A percentile compares a stretch with the other conserved stretches of the same genome.
Evolutionary conservation across 192 early-diverging fungal species (phyloP).

Genomic region (Pilaira anomala): DNA sequence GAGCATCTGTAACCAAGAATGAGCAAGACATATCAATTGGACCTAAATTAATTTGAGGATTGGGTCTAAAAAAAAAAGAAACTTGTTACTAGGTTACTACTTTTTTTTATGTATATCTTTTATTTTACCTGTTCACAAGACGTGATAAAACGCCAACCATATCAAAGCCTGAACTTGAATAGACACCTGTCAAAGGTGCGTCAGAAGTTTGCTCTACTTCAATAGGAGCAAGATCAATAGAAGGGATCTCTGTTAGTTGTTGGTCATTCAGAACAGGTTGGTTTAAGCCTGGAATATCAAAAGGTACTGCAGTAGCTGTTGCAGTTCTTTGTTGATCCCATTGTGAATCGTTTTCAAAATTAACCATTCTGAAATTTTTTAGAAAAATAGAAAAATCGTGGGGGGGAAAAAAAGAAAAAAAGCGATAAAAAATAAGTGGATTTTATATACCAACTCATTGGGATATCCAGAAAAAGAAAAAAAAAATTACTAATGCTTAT

Average conservation of each 20-base stretch:
- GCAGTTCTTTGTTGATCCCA: no score
- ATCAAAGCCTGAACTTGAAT: slow-evolving; percentile 50
- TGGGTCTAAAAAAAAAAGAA: slow-evolving; percentile 38
- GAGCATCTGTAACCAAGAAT: slow-evolving; percentile 43
- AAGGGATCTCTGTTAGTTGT: neutral
- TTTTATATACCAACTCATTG: no score
- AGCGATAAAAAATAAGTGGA: no score
- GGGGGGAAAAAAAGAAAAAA: no score
- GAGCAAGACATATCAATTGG: slow-evolving; percentile 58
- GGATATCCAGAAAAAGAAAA: no score
- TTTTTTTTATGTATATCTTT: neutral
- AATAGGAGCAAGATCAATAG: slow-evolving; percentile 4
- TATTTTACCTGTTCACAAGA: slow-evolving; percentile 22
- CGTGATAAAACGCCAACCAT: slow-evolving; percentile 40
- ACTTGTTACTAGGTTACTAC: neutral
- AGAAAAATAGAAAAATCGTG: no score
- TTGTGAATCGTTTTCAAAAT: no score
- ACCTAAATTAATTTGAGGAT: slow-evolving; percentile 55
- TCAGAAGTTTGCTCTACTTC: neutral
- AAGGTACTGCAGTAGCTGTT: no score
- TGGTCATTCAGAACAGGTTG: no score
- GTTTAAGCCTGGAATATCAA: no score
- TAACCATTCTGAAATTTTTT: no score
- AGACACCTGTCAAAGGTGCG: slow-evolving; percentile 35
- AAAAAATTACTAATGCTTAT: no score